Evolutionary conservation across 805 yeast species (phyloP), one percentile per base, ranked within the genome.

Genomic region (Candida adriatica): DNA sequence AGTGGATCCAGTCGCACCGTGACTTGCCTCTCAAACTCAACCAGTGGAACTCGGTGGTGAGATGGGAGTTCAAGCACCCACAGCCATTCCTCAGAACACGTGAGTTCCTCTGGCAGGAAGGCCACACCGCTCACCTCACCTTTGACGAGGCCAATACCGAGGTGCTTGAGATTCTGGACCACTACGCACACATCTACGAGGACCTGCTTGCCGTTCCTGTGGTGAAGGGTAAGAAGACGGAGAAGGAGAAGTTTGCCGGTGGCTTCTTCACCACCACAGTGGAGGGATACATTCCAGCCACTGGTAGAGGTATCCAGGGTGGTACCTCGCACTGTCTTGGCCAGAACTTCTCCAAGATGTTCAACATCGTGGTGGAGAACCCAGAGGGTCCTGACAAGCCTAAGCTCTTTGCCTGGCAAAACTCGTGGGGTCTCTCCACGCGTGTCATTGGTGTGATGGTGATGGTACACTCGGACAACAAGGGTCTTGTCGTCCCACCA

Each of bases 61-160:
- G 99, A 70, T 92, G 98, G 99, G 99, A 92, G 66, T 92, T 92
- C 68, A 92, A 92, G 70, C 97, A 92, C 62, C 99, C 99, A 37
- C 99, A 92, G 67, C 99, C 99, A 30, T 92, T 92, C 64, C 67
- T 92, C 57, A 83, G 99, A 74, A 94, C 98, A 10, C 82, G 99
- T 68, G 99, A 92, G 66, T 92, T 92, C 66, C 70, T 92, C 61
- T 92, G 99, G 99, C 99, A 92, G 68, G 99, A 92, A 68, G 99
- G 99, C 50, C 99, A 92, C 68, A 92, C 98, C 30, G 98, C 95
- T 34, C 95, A 85, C 60, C 72, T 94, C 55, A 82, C 94, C 35
- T 61, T 67, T 43, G 84, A 77, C 40, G 92, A 74, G 39, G 96
- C 98, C 19, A 70, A 72, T 39, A 66, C 66, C 37, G 97, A 92